Base-by-base conservation (phyloP, 139 green algal genomes). In the Chlorella sp. region DNA sequence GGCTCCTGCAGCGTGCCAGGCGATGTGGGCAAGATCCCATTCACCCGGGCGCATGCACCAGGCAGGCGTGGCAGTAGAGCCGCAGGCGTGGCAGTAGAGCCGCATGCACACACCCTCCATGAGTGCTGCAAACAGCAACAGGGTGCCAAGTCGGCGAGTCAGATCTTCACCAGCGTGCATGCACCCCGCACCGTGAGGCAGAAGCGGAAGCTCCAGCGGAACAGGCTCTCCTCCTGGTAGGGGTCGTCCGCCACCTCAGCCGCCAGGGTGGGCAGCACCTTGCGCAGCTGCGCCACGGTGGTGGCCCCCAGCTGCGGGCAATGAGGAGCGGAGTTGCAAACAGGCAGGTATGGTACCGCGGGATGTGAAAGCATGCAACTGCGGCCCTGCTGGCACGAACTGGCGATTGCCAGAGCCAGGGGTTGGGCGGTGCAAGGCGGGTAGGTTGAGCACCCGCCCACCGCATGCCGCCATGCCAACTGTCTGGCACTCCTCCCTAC, bases 171-270 rank as follows among this genome's bases (percentile, higher is more conserved):
- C n/a, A n/a, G n/a, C n/a, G n/a, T n/a, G n/a, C n/a, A n/a, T n/a
- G n/a, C n/a, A n/a, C n/a, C n/a, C n/a, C 7, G 60, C 3, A 90
- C 84, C 51, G 84, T 95, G 24, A 95, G 82, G 79, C 87, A 94
- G 84, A 92, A 95, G 28, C 80, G 69, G 83, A 95, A 95, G n/a
- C 91, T 91, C 86, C 91, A 95, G 1, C 34, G 38, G 73, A 85
- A 86, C 67, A 94, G 93, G n/a, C 73, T 48, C 20, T 87, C 69
- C 36, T 91, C 86, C 0, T 64, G 51, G 34, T 80, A 34, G 1
- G 76, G 46, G 36, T 65, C 28, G 0, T 24, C 51, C 51, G 38
- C 54, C 19, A 89, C 64, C 51, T 86, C 80, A 6, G 69, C 38
- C 6, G 88, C 85, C 38, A 92, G 38, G 1, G 19, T 24, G 9